These are phyloP conservation scores for Phallus indusiatus DNA, from an alignment of 768 basidiomycete species.

Conservation along the genomic window DNA sequence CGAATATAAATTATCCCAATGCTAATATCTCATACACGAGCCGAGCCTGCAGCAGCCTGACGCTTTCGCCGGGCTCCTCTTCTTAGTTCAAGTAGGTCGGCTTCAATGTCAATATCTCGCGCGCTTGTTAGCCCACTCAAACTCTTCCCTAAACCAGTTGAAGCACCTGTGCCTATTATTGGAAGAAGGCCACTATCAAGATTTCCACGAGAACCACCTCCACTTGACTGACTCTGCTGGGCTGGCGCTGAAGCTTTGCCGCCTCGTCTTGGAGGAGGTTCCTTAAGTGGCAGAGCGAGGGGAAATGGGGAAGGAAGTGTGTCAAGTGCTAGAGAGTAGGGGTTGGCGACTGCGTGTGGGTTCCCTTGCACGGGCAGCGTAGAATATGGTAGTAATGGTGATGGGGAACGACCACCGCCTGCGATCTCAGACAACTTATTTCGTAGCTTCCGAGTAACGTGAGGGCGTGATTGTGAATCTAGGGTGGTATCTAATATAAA, in stretches of 20 bases:
- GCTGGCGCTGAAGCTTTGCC: constrained; percentile 19
- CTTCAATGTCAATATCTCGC: constrained; percentile 67
- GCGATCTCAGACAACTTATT: constrained; percentile 46
- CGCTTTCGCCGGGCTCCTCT: constrained; percentile 57
- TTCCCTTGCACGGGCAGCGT: constrained; percentile 57
- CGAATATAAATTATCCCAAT: neutral
- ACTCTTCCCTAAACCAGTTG: constrained; percentile 67
- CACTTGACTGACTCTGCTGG: constrained; percentile 27
- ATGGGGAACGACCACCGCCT: constrained; percentile 53
- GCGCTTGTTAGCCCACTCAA: constrained; percentile 41
- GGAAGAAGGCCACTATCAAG: constrained; percentile 43
- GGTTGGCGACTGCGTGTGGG: constrained; percentile 52
- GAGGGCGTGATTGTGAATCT: constrained; percentile 68
- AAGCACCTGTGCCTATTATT: constrained; percentile 39
- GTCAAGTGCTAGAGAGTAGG: constrained; percentile 77
- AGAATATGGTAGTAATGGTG: constrained; percentile 43
- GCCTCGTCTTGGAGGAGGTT: constrained; percentile 16
- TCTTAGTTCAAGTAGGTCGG: constrained; percentile 69
- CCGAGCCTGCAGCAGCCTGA: constrained; percentile 24
- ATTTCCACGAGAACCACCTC: constrained; percentile 31
- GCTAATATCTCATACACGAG: neutral
- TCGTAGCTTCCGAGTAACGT: constrained; percentile 76
- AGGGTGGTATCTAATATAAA: constrained; percentile 65
- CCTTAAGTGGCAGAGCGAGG: constrained; percentile 39
- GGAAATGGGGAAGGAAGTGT: constrained; percentile 84